Percentiles rank a stretch among this genome's conserved stretches.
phyloP scores from a whole-genome alignment of 169 alveolate species.

The Plasmodium inui region DNA sequence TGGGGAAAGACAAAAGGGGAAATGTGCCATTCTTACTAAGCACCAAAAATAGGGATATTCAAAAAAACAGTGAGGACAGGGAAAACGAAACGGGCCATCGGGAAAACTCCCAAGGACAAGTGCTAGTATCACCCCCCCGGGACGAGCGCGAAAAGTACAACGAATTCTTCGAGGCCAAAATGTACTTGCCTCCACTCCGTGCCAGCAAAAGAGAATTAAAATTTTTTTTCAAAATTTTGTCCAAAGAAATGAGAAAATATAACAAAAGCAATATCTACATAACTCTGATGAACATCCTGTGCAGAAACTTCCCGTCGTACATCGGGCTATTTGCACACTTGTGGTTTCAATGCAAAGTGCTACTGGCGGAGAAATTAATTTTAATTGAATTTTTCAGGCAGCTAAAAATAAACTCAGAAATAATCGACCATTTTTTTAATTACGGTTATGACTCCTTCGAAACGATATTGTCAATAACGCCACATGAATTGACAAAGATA shows the following conservation, averaged over 20 bases:
- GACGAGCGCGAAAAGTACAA: constrained; percentile 8
- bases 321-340: constrained; percentile 56
- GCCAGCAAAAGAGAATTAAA: constrained; percentile 33
- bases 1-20: background rate
- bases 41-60: background rate
- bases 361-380: constrained; percentile 59
- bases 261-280: constrained; percentile 23
- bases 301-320: constrained; percentile 43
- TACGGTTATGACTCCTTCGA: constrained; percentile 54
- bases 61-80: background rate
- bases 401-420: constrained; percentile 49
- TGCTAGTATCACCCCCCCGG: background rate
- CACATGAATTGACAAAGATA: constrained; percentile 26
- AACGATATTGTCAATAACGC: constrained; percentile 48
- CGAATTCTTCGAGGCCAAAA: constrained; percentile 20
- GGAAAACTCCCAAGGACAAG: background rate
- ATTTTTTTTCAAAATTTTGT: constrained; percentile 26
- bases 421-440: constrained; percentile 60
- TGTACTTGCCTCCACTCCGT: constrained; percentile 19
- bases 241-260: constrained; percentile 4
- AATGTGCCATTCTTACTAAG: background rate
- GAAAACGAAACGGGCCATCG: background rate
- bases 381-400: constrained; percentile 49
- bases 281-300: constrained; percentile 17
- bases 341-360: constrained; percentile 57